Evolutionary conservation across 345 rosid species (phyloP), one percentile per base, ranked within the genome.

Genomic region (Microthlaspi erraticum): DNA sequence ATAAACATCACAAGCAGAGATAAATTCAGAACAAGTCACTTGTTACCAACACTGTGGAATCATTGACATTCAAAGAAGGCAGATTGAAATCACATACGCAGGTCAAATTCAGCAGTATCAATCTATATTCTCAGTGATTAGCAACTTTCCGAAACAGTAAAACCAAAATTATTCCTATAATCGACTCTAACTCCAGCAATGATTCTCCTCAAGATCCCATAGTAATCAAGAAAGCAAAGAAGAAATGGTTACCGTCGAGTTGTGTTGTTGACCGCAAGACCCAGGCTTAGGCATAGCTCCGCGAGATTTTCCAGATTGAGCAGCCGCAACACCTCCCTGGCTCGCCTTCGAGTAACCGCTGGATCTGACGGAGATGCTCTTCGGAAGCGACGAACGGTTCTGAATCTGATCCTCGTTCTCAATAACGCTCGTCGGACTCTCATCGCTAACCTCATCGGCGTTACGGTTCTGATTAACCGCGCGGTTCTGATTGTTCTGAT

Each of bases 361-460:
- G 41, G 97, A 86, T 72, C 92, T 80, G 54, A 91, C 92, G 9
- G 98, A 88, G 62, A 88, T 86, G 56, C 91, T 87, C 82, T 91
- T 91, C 13, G 96, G 97, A 14, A 93, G 60, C 49, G 85, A 64
- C 19, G 80, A 78, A 20, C 80, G 77, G 75, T 81, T 79, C 41
- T 76, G 72, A 62, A 80, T 79, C 41, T 76, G 72, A 62, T 77
- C 84, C 58, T 75, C 75, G 20, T 48, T 77, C 72, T 79, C 85
- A 52, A 78, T 63, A 34, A 77, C 64, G 59, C 82, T 83, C 45
- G 81, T 71, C 46, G 85, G 85, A 46, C 82, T 79, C 52, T 79
- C 72, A 20, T 65, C 76, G 51, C 77, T 38, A 8, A 70, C 52
- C 16, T 74, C 77, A 45, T 84, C 81, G 29, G 29, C 29, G 29